These are phyloP conservation scores for Arachnopeziza araneosa DNA, from an alignment of 2,329 filamentous ascomycete genomes.

Conservation along the genomic window DNA sequence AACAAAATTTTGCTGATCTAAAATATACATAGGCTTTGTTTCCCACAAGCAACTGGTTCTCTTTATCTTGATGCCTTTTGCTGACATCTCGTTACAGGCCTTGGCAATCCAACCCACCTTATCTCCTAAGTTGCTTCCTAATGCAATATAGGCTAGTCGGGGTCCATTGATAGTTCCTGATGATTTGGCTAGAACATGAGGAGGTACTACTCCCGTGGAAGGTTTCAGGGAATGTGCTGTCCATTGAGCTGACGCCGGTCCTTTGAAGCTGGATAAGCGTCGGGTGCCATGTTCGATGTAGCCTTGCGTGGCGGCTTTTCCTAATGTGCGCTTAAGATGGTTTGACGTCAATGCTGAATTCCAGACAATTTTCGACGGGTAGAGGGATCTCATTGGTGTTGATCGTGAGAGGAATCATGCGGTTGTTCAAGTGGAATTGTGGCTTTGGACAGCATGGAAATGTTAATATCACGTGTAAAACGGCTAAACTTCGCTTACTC, in stretches of 20 bases:
- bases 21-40: conserved; percentile 93
- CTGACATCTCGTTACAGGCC: conserved; percentile 74
- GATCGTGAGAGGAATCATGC: background rate
- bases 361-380: background rate
- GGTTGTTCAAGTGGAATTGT: background rate
- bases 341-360: background rate
- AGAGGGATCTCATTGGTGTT: conserved; percentile 7
- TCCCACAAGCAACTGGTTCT: conserved; percentile 89
- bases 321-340: background rate
- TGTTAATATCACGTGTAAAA: background rate
- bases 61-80: conserved; percentile 64
- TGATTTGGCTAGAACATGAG: background rate
- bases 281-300: background rate
- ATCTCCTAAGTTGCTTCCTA: conserved; percentile 91
- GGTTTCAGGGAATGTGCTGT: conserved; percentile 11
- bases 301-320: background rate
- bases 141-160: conserved; percentile 65
- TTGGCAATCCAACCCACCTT: conserved; percentile 78
- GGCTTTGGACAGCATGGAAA: background rate
- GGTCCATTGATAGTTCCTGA: background rate
- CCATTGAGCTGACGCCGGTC: conserved; percentile 12
- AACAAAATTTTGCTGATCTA: conserved; percentile 80
- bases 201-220: background rate
- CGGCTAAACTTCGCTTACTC: background rate
- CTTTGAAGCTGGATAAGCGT: conserved; percentile 5